phyloP scores from a whole-genome alignment of 2,329 filamentous ascomycete species.

The Penicillium sp. region DNA sequence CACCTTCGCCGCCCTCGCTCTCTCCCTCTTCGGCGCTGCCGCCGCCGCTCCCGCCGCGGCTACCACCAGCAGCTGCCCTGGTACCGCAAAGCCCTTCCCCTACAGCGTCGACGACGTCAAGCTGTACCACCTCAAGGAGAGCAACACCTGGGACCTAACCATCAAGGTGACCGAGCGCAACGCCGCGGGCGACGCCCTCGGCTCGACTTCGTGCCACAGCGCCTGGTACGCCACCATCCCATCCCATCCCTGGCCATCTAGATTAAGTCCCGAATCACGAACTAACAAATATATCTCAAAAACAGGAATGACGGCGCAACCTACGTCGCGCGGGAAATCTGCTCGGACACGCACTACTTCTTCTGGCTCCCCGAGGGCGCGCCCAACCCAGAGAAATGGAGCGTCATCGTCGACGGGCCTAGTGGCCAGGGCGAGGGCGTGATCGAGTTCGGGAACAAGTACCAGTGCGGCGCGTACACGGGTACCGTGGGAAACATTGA shows the following conservation, averaged over 20 bases:
- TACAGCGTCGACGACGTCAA: slow-evolving; percentile 14
- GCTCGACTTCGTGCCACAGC: slow-evolving; percentile 3
- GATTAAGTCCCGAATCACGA: not conserved
- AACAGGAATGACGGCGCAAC: slow-evolving; percentile 7
- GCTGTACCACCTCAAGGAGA: slow-evolving; percentile 14
- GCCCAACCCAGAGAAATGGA: slow-evolving; percentile 6
- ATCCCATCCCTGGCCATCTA: not conserved
- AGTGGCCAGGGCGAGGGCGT: slow-evolving; percentile 3
- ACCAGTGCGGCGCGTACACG: not conserved
- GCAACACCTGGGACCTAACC: slow-evolving; percentile 14
- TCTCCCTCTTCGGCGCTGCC: slow-evolving; percentile 2
- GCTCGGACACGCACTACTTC: slow-evolving; percentile 6
- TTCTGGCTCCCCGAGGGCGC: slow-evolving; percentile 12
- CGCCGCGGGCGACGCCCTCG: not conserved
- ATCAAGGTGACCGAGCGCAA: slow-evolving; percentile 3
- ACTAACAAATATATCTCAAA: not conserved
- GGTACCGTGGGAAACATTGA: slow-evolving; percentile 5
- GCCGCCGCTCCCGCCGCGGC: not conserved
- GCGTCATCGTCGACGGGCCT: slow-evolving; percentile 5
- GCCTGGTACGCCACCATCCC: not conserved
- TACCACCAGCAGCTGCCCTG: not conserved
- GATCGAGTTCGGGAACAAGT: slow-evolving; percentile 6
- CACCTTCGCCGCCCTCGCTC: slow-evolving; percentile 3
- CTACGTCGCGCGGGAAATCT: slow-evolving; percentile 8
- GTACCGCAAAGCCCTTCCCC: not conserved